A percentile compares a stretch with the other conserved stretches of the same genome.
These are phyloP conservation scores for Symbiodinium pilosum DNA, from an alignment of 73 alveolate genomes.

Conservation along the genomic window DNA sequence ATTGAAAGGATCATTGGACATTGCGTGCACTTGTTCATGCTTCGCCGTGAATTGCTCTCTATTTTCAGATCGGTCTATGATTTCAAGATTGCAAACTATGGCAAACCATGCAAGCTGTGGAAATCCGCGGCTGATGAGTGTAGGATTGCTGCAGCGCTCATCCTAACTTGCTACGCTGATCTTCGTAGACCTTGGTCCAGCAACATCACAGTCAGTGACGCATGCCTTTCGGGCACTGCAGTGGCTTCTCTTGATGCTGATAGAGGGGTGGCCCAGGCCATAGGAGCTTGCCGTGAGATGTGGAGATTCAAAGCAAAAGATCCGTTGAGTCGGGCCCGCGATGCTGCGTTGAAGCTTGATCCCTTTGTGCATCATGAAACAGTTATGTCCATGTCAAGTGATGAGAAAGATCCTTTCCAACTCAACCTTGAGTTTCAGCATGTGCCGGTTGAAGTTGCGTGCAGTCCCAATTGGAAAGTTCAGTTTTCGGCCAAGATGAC, in stretches of 20 bases:
- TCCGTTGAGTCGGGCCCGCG: not conserved
- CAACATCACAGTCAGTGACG: not conserved
- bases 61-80: not conserved
- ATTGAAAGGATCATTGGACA: not conserved
- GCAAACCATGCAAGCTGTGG: not conserved
- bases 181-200: not conserved
- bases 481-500: not conserved
- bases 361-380: conserved; percentile 15
- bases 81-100: not conserved
- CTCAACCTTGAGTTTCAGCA: conserved; percentile 5
- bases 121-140: not conserved
- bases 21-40: not conserved
- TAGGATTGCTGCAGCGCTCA: not conserved
- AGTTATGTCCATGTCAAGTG: not conserved
- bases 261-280: not conserved
- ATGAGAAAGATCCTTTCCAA: not conserved
- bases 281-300: not conserved
- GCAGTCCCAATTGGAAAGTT: not conserved
- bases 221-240: not conserved
- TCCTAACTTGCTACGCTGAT: not conserved
- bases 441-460: not conserved
- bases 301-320: conserved; percentile 18
- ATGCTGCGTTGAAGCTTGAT: not conserved
- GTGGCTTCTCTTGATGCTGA: not conserved
- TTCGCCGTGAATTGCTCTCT: not conserved